Evolutionary conservation across 1,139 yeast genomes (phyloP), one percentile per base, ranked within the genome.

Genomic region (Sugiyamaella paludigena): DNA sequence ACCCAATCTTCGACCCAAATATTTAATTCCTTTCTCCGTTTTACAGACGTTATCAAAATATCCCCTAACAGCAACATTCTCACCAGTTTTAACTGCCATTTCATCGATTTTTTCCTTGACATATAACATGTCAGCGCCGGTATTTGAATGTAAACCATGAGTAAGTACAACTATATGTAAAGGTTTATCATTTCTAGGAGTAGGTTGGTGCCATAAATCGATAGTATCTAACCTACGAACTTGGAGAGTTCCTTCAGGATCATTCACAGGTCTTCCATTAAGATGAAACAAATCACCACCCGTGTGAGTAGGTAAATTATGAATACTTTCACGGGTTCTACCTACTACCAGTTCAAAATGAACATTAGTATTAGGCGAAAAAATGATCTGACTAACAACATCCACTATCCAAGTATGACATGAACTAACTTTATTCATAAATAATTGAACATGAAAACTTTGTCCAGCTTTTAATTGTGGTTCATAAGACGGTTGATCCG

Each of bases 61-160:
- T 0, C 96, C 97, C 55, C 89, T 77, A 1, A 91, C 94, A 9
- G 89, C 79, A 1, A 89, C 67, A 52, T 83, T 81, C 46, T 80
- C 82, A 4, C 80, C 80, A 0, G 77, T 69, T 19, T 56, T 58
- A 6, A 54, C 58, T 0, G 80, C 74, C 46, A 72, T 73, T 31
- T 66, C 61, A 57, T 89, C 96, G 4, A 92, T 79, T 59, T 79
- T 79, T 60, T 92, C 98, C 63, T 89, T 91, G 44, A 91, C 59
- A 60, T 85, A 92, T 38, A 84, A 75, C 92, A 92, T 79, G 65
- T 92, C 99, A 0, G 95, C 86, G 1, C 94, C 80, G 0, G 84
- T 80, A 63, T 92, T 92, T 0, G 97, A 87, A 64, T 89, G 96
- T 36, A 92, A 70, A 0, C 99, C 99, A 67, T 92, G 98, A 0